Evolutionary conservation across 2,329 filamentous ascomycete species (phyloP).

Genomic region (Podosphaera fusca): DNA sequence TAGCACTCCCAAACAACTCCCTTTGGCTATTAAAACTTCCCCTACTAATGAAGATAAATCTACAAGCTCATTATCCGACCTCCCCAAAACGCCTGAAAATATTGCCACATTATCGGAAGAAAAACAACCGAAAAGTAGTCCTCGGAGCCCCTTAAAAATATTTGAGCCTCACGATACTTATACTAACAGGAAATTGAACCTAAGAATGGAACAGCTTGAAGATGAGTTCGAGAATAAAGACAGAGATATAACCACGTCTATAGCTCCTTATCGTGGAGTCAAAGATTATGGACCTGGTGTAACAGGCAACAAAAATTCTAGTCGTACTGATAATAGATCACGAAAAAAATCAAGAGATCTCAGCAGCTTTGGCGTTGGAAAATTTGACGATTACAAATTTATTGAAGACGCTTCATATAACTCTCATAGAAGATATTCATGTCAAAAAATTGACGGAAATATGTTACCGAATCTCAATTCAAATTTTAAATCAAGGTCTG

Average conservation of each 20-base stretch:
- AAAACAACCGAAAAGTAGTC: constrained; percentile 19
- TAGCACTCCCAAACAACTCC: constrained; percentile 41
- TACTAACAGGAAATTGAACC: constrained; percentile 67
- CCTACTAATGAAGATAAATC: constrained; percentile 11
- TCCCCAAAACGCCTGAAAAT: constrained; percentile 32
- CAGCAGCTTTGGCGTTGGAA: constrained; percentile 15
- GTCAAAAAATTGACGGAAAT: constrained; percentile 7
- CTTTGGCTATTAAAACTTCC: constrained; percentile 25
- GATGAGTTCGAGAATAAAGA: constrained; percentile 6
- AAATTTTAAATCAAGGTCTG: constrained; percentile 3
- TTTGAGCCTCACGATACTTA: constrained; percentile 89
- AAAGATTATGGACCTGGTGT: constrained; percentile 3
- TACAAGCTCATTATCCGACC: constrained; percentile 10
- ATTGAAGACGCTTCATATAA: constrained; percentile 12
- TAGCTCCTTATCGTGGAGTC: constrained; percentile 2
- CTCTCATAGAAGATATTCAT: constrained; percentile 4
- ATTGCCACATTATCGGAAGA: constrained; percentile 32
- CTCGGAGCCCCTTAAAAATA: constrained; percentile 68
- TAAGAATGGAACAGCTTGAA: constrained; percentile 63
- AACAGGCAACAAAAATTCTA: constrained; percentile 5
- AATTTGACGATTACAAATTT: constrained; percentile 15
- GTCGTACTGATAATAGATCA: constrained; percentile 7
- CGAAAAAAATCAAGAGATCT: constrained; percentile 8
- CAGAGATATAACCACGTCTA: constrained; percentile 2
- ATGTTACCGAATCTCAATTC: constrained; percentile 10